Evolutionary conservation across 2,329 filamentous ascomycete genomes (phyloP).

Genomic region (Colletotrichum sp.): DNA sequence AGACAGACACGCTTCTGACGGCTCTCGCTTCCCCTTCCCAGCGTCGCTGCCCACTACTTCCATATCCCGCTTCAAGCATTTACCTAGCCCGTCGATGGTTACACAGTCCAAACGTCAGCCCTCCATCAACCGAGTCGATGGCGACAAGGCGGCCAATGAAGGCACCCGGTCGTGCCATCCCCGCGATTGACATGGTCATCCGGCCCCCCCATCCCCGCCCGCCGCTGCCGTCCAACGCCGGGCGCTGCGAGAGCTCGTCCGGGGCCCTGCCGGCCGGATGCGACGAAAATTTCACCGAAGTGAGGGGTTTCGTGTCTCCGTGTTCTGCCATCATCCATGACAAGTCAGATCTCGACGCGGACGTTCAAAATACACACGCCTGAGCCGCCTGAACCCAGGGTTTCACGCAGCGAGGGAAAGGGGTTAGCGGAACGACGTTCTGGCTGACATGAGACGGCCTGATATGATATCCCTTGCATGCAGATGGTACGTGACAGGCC

Average conservation of each 20-base stretch:
- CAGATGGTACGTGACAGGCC: conserved; percentile 5
- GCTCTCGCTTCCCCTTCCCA: not conserved
- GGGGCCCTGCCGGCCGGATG: not conserved
- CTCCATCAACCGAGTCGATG: not conserved
- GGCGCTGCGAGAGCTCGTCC: not conserved
- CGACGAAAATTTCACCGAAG: not conserved
- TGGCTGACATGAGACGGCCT: conserved; percentile 5
- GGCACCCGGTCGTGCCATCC: not conserved
- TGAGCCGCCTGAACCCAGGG: not conserved
- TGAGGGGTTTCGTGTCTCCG: not conserved
- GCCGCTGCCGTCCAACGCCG: not conserved
- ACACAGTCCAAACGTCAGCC: not conserved
- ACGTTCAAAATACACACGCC: not conserved
- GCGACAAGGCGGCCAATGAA: not conserved
- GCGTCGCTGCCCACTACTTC: not conserved
- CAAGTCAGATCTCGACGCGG: not conserved
- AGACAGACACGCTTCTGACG: not conserved
- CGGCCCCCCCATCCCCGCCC: not conserved
- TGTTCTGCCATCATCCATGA: not conserved
- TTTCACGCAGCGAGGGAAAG: not conserved
- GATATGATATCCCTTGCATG: conserved; percentile 16
- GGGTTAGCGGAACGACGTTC: not conserved
- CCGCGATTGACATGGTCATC: not conserved
- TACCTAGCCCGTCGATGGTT: not conserved
- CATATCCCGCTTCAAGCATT: not conserved